Evolutionary conservation across 176 grass and related monocot species (phyloP), one percentile per base, ranked within the genome.

Genomic region (Avena sativa): DNA sequence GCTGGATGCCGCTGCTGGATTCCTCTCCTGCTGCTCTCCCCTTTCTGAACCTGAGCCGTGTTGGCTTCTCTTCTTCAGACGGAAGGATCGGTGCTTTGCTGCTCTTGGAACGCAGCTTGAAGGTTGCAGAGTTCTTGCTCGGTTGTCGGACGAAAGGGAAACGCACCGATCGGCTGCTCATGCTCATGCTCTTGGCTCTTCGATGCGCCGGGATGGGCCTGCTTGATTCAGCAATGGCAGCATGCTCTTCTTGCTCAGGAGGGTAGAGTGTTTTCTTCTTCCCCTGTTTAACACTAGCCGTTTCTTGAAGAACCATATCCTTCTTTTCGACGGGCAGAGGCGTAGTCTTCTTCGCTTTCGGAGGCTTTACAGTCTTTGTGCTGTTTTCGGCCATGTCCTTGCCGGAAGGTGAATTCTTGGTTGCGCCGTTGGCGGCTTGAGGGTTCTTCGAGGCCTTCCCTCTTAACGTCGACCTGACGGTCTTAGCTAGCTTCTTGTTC

Each of bases 41-140:
- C 34, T 82, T 89, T 46, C 88, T 87, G 25, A 83, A 91, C 74
- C 63, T 81, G 47, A 95, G 8, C 83, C 84, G 86, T 44, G 64
- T 57, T 1, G 76, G 53, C 40, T 47, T 85, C 28, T 73, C 65
- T 40, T 86, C 57, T 6, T 68, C 75, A 0, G 84, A 19, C 16
- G 87, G 90, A 28, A 68, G 14, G 9, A 53, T 25, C 0, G 84
- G 82, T 0, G 71, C 87, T 10, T 64, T 88, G 80, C 67, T 73
- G 88, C 90, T 90, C 79, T 73, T 84, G 75, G 89, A 95, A 0
- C 84, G 74, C 73, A 86, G 20, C 80, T 92, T 85, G 90, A 87
- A 88, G 85, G 59, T 13, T 5, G 69, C 12, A 2, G 74, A 12
- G 2, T 61, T 87, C 51, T 36, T 90, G 90, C 90, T 90, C 26